A percentile compares a stretch with the other conserved stretches of the same genome.
Evolutionary conservation across 352 stramenopile species (phyloP).

Genomic region (Aphanomyces stellatus): DNA sequence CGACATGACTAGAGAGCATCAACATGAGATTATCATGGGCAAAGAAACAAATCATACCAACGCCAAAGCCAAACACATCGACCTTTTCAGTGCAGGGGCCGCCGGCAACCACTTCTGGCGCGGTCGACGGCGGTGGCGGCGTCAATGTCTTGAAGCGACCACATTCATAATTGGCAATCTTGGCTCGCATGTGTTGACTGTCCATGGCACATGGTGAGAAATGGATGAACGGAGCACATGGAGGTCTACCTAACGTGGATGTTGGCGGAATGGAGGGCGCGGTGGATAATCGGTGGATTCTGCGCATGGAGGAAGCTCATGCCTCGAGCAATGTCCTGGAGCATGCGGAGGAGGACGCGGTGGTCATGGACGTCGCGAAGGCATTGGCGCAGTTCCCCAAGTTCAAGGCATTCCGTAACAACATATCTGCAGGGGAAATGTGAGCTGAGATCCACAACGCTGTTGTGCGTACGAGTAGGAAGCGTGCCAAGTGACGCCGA

Average conservation of each 20-base stretch:
- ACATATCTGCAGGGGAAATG: not conserved
- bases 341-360: constrained; percentile 61
- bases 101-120: not conserved
- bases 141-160: not conserved
- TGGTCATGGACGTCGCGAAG: not conserved
- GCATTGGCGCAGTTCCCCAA: not conserved
- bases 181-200: not conserved
- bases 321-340: constrained; percentile 72
- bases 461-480: not conserved
- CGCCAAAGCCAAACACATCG: not conserved
- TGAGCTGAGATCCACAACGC: not conserved
- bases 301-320: constrained; percentile 86
- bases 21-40: no score
- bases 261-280: constrained; percentile 84
- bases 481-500: constrained; percentile 77
- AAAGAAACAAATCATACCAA: no score
- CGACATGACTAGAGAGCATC: no score
- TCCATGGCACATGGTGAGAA: no score
- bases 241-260: constrained; percentile 43
- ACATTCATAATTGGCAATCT: not conserved
- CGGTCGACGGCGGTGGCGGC: not conserved
- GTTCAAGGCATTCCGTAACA: not conserved
- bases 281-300: constrained; percentile 77
- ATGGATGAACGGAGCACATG: not conserved
- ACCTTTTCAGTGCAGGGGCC: not conserved